Conservation (phyloP, 2,329 filamentous ascomycete species). For the Periglandula ipomoeae region DNA sequence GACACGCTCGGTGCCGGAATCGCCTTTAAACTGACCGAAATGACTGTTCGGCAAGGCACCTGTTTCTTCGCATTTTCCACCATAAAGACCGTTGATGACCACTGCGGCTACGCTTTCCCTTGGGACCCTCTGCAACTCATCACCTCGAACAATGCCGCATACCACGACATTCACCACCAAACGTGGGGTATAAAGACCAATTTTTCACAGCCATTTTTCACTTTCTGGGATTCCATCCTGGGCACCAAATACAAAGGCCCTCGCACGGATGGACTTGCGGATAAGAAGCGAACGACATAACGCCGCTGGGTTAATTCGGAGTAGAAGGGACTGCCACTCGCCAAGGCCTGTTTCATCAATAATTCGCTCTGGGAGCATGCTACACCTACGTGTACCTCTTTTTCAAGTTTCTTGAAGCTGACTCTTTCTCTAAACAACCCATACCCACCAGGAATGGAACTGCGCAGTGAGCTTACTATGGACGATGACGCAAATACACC, state of each 20-base stretch:
- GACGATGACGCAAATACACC: not conserved
- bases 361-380: not conserved
- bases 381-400: not conserved
- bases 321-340: slow-evolving; percentile 3
- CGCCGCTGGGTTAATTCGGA: slow-evolving; percentile 17
- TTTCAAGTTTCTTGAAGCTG: not conserved
- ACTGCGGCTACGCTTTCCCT: slow-evolving; percentile 92
- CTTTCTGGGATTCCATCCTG: slow-evolving; percentile 80
- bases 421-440: not conserved
- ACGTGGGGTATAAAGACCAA: slow-evolving; percentile 98
- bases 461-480: not conserved
- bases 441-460: not conserved
- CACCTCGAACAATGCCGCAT: slow-evolving; percentile 89
- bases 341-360: not conserved
- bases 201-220: slow-evolving; percentile 88
- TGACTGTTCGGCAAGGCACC: slow-evolving; percentile 82
- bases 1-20: slow-evolving; percentile 83
- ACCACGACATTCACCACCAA: slow-evolving; percentile 98
- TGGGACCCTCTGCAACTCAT: slow-evolving; percentile 90
- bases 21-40: slow-evolving; percentile 69
- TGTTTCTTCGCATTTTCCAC: slow-evolving; percentile 83
- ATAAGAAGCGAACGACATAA: slow-evolving; percentile 25
- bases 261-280: slow-evolving; percentile 30
- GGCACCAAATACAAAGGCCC: slow-evolving; percentile 76
- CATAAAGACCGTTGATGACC: slow-evolving; percentile 95